Evolutionary conservation across 129 eudicot species (phyloP), one percentile per base, ranked within the genome.

Genomic region (Flaveria ramosissima): DNA sequence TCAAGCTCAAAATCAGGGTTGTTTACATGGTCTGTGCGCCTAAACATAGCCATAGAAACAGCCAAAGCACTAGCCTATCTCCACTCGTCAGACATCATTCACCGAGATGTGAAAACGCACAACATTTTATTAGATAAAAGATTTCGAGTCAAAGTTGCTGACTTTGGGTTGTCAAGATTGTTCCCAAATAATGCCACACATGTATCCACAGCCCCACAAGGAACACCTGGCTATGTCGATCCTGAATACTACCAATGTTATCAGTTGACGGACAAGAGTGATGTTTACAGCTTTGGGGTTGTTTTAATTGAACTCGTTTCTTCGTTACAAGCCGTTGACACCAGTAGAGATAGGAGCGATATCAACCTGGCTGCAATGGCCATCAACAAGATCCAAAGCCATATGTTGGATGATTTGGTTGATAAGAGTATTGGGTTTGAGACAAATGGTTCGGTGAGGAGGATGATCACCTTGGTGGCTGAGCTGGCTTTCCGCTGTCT

Each of bases 131-230:
- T 93, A 12, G 98, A 93, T 86, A 83, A 87, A 16, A 73, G 73
- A 47, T 93, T 91, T 80, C 82, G 82, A 13, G 97, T 93, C 9
- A 94, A 91, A 82, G 98, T 94, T 46, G 98, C 98, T 20, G 98
- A 94, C 83, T 94, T 94, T 23, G 98, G 98, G 71, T 76, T 94
- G 39, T 94, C 98, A 17, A 83, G 98, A 80, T 77, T 91, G 79
- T 91, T 91, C 75, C 98, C 98, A 0, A 87, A 53, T 60, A 85
- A 94, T 21, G 89, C 85, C 75, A 89, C 98, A 16, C 98, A 94
- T 60, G 97, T 94, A 1, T 91, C 98, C 24, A 94, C 98, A 0
- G 97, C 97, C 23, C 98, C 98, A 46, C 98, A 93, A 71, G 98
- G 98, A 46, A 93, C 98, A 0, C 98, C 98, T 9, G 98, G 98